Evolutionary conservation across 306 rosid species (phyloP), one percentile per base, ranked within the genome.

Genomic region (Gastrolobium villosum): DNA sequence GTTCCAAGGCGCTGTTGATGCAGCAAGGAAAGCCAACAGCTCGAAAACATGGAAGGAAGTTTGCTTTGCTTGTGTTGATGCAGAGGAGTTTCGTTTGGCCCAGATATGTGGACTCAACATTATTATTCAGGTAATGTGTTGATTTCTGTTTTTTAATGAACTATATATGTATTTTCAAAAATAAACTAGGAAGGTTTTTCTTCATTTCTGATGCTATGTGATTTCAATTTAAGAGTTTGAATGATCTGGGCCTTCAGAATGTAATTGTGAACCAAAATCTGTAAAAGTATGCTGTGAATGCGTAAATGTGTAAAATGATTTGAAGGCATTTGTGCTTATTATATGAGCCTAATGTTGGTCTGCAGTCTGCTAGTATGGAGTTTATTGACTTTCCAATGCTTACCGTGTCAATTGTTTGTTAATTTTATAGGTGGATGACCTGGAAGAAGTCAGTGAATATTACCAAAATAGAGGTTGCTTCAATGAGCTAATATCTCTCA

Each of bases 11-110:
- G 99, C 99, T 69, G 99, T 96, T 77, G 99, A 96, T 87, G 99
- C 99, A 30, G 99, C 99, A 77, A 83, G 99, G 85, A 96, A 96
- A 89, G 99, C 99, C 46, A 96, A 96, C 83, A 96, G 99, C 78
- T 89, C 99, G 34, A 96, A 96, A 87, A 96, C 99, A 81, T 96
- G 99, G 99, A 96, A 96, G 88, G 99, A 96, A 87, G 98, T 96
- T 75, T 96, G 99, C 89, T 96, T 96, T 90, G 98, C 99, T 67
- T 96, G 99, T 90, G 99, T 96, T 81, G 99, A 96, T 81, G 99
- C 98, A 9, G 99, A 96, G 86, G 99, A 96, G 82, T 96, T 96
- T 85, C 99, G 99, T 60, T 79, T 96, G 70, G 99, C 99, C 79
- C 99, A 96, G 77, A 96, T 96, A 81, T 96, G 99, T 85, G 99